Evolutionary conservation across 805 yeast genomes (phyloP).

Genomic region (Saturnispora bothae): DNA sequence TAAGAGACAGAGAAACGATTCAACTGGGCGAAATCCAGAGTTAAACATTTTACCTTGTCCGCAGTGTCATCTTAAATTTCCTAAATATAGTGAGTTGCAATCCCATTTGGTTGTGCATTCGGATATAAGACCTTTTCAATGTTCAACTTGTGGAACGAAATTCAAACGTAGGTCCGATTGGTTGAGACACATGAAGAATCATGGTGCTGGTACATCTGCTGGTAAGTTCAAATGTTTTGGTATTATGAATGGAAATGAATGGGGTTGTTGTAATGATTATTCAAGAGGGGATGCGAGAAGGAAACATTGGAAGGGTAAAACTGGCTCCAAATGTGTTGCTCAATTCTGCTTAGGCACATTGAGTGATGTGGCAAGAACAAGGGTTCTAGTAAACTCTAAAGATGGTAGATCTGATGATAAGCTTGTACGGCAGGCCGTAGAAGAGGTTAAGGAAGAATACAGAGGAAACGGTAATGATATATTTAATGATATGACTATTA

Average conservation of each 20-base stretch:
- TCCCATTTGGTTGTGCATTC: constrained; percentile 36
- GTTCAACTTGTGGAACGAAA: constrained; percentile 47
- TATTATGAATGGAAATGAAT: not conserved
- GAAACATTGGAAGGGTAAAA: constrained; percentile 8
- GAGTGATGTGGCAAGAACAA: not conserved
- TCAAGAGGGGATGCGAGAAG: constrained; percentile 5
- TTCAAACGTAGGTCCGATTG: constrained; percentile 70
- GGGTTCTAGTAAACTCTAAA: too few relatives aligned
- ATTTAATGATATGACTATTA: too few relatives aligned
- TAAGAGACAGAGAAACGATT: too few relatives aligned
- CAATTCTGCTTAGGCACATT: constrained; percentile 3
- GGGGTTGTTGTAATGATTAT: constrained; percentile 6
- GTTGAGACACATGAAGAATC: constrained; percentile 64
- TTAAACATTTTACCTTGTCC: too few relatives aligned
- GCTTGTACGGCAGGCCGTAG: too few relatives aligned
- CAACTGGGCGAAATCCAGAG: too few relatives aligned
- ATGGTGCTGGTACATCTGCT: constrained; percentile 18
- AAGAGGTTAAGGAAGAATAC: too few relatives aligned
- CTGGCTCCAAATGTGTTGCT: constrained; percentile 4
- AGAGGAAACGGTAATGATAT: too few relatives aligned
- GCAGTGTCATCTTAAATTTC: not conserved
- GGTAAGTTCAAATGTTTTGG: not conserved
- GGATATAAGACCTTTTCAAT: constrained; percentile 51
- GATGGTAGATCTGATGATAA: too few relatives aligned
- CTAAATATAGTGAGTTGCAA: constrained; percentile 2